These are phyloP conservation scores for Hanseniaspora vineae DNA, from an alignment of 805 yeast species.

Conservation along the genomic window DNA sequence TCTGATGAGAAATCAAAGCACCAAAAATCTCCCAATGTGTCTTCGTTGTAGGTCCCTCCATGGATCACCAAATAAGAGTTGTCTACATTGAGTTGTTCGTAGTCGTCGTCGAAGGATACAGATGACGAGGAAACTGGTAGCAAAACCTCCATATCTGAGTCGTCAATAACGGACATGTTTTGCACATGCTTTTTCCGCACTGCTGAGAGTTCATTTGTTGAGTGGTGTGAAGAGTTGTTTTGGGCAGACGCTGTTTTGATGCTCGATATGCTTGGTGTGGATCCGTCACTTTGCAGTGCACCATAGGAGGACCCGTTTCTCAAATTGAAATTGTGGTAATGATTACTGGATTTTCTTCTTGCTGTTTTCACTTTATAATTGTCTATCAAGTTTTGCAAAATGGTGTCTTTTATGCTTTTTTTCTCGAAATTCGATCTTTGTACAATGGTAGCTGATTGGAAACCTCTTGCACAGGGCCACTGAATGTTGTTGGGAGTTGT, in stretches of 20 bases:
- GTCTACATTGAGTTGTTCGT: neutral
- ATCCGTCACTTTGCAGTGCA: no score
- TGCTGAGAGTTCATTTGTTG: no score
- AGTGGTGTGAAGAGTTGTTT: no score
- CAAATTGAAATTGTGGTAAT: no score
- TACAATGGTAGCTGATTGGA: slow-evolving; percentile 20
- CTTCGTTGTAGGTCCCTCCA: slow-evolving; percentile 25
- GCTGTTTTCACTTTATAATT: slow-evolving; percentile 10
- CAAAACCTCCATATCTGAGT: no score
- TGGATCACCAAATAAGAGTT: slow-evolving; percentile 20
- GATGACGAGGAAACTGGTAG: no score
- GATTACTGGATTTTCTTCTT: no score
- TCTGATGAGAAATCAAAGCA: slow-evolving; percentile 33
- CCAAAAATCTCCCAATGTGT: slow-evolving; percentile 38
- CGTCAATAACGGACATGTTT: no score
- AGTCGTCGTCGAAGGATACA: neutral
- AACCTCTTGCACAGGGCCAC: slow-evolving; percentile 27
- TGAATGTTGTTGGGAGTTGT: neutral
- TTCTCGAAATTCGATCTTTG: slow-evolving; percentile 9
- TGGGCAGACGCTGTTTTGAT: no score
- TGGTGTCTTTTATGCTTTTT: slow-evolving; percentile 6
- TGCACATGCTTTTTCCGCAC: no score
- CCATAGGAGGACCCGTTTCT: no score
- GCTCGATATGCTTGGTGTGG: no score
- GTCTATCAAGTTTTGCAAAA: slow-evolving; percentile 13